Evolutionary conservation across 768 basidiomycete species (phyloP).

Genomic region (Mycena crocata): DNA sequence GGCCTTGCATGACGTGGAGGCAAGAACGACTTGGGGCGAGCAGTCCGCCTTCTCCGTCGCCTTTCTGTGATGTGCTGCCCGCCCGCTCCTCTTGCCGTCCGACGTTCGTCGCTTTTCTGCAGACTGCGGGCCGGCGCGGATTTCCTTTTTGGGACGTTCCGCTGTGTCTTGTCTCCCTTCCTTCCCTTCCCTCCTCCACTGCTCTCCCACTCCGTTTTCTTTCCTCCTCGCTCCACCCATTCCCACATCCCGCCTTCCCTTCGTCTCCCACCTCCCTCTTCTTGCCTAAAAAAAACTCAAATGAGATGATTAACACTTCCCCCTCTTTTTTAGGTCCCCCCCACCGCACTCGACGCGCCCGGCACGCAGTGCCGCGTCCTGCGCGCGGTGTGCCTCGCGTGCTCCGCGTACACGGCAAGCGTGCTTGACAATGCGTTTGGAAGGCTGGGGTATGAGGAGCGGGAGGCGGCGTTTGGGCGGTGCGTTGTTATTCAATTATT

Average conservation of each 20-base stretch:
- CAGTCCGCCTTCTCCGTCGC: no score
- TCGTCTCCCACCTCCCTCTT: background rate
- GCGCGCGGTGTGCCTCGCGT: conserved; percentile 87
- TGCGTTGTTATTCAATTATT: background rate
- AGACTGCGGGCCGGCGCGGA: no score
- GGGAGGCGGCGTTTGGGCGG: conserved; percentile 92
- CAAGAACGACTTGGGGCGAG: no score
- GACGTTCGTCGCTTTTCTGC: no score
- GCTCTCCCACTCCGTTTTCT: background rate
- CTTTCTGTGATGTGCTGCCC: no score
- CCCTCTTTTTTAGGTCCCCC: conserved; percentile 48
- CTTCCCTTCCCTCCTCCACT: background rate
- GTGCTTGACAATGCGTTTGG: conserved; percentile 96
- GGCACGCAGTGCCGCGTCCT: conserved; percentile 83
- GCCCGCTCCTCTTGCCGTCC: no score
- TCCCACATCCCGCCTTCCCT: background rate
- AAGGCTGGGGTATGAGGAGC: conserved; percentile 89
- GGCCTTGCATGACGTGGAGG: no score
- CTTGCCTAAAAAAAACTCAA: background rate
- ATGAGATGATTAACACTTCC: background rate
- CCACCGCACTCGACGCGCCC: conserved; percentile 78
- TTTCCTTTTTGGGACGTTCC: no score
- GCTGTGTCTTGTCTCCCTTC: background rate
- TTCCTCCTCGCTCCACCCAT: background rate
- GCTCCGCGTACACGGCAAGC: conserved; percentile 93